Evolutionary conservation across 1,139 yeast species (phyloP).

Genomic region (Keqinozyma sinolaborantium): DNA sequence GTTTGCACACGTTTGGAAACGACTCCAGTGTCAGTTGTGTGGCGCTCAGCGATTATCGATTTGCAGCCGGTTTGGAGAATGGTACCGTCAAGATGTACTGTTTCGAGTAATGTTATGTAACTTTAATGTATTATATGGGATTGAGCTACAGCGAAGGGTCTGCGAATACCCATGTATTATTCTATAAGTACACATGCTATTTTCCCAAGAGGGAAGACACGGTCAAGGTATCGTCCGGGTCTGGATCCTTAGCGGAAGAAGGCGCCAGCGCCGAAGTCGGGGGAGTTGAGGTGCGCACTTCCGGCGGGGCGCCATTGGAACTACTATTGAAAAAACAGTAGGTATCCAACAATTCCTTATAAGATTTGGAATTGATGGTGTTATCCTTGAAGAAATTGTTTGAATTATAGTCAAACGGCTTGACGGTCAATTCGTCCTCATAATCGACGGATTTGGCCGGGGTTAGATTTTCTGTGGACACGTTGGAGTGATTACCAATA

Average conservation of each 20-base stretch:
- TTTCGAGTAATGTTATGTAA: slow-evolving; percentile 57
- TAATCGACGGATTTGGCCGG: slow-evolving; percentile 3
- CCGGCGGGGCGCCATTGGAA: slow-evolving; percentile 6
- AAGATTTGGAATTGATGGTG: slow-evolving; percentile 52
- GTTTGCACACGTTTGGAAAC: slow-evolving; percentile 87
- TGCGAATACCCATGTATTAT: neutral
- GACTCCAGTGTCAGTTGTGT: slow-evolving; percentile 80
- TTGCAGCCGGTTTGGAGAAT: slow-evolving; percentile 86
- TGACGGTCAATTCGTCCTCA: neutral
- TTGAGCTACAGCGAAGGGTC: neutral
- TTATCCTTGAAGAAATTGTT: slow-evolving; percentile 3
- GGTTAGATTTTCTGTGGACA: slow-evolving; percentile 4
- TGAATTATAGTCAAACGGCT: neutral
- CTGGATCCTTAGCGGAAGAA: too few species aligned
- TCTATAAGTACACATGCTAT: too few species aligned
- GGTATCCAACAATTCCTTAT: slow-evolving; percentile 65
- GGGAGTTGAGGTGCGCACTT: too few species aligned
- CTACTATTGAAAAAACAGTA: slow-evolving; percentile 56
- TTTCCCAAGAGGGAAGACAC: slow-evolving; percentile 26
- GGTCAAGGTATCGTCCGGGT: slow-evolving; percentile 15
- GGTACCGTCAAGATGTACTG: slow-evolving; percentile 82
- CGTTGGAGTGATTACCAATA: slow-evolving; percentile 1
- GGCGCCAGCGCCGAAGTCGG: too few species aligned
- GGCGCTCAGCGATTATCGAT: slow-evolving; percentile 81
- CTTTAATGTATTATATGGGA: slow-evolving; percentile 1